Evolutionary conservation across 306 rosid species (phyloP).

Genomic region (Senna siamea): DNA sequence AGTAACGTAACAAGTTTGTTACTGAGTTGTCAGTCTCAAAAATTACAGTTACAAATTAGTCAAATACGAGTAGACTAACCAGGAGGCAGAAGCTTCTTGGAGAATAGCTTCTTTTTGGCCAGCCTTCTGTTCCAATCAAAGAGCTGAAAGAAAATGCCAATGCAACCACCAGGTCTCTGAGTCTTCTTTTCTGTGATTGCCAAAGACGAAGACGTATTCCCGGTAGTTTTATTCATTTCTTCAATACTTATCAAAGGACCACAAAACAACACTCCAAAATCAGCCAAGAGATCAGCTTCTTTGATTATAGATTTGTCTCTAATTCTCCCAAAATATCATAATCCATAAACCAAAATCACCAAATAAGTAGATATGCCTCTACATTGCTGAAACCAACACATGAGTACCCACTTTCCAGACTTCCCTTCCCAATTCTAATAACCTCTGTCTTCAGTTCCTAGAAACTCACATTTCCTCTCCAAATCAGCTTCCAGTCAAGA

Average conservation of each 20-base stretch:
- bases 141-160: constrained; percentile 71
- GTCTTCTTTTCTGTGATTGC: constrained; percentile 61
- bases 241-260: background rate
- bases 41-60: constrained; percentile 1
- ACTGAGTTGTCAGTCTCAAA: background rate
- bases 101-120: constrained; percentile 72
- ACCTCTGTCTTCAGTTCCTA: too few species aligned
- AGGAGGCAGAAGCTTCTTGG: constrained; percentile 71
- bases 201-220: constrained; percentile 53
- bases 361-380: background rate
- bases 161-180: constrained; percentile 64
- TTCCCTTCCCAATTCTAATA: too few species aligned
- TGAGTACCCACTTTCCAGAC: too few species aligned
- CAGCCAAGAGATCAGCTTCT: background rate
- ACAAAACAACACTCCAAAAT: constrained; percentile 1
- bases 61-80: constrained; percentile 42
- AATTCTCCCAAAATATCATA: constrained; percentile 18
- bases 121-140: constrained; percentile 74
- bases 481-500: constrained; percentile 20
- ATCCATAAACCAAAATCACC: background rate
- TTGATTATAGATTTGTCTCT: background rate
- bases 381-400: constrained; percentile 36
- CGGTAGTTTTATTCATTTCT: constrained; percentile 55
- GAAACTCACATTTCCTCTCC: background rate
- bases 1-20: too few species aligned